phyloP scores from a whole-genome alignment of 306 rosid species.

The Fagus sylvatica region DNA sequence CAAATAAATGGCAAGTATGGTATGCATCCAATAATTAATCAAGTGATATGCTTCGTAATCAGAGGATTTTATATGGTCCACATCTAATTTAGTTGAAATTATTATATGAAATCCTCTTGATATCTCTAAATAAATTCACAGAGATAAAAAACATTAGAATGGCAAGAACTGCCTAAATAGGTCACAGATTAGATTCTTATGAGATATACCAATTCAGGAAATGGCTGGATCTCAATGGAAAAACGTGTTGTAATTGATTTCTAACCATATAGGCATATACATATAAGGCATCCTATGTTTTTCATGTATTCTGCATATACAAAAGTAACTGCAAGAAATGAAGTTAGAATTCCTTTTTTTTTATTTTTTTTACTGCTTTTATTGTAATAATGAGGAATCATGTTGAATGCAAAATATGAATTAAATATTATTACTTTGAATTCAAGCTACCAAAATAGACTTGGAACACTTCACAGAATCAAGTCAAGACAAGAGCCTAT shows the following conservation, averaged over 20 bases:
- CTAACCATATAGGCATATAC: too few species aligned
- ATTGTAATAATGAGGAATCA: background rate
- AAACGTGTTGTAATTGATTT: too few species aligned
- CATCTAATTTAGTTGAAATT: background rate
- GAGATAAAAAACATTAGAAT: background rate
- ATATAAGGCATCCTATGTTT: too few species aligned
- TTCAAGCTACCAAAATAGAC: background rate
- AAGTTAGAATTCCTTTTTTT: too few species aligned
- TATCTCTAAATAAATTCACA: background rate
- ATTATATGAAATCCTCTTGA: background rate
- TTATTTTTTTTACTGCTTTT: too few species aligned
- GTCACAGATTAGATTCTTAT: too few species aligned
- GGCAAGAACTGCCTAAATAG: background rate
- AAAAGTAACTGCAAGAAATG: too few species aligned
- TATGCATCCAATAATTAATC: background rate
- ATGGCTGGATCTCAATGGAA: too few species aligned
- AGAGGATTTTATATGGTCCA: background rate
- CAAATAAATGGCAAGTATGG: background rate
- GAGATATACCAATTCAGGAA: too few species aligned
- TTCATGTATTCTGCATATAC: too few species aligned
- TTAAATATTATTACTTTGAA: slow-evolving; percentile 5
- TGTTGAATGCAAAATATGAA: slow-evolving; percentile 1
- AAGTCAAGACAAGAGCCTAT: background rate
- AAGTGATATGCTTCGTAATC: background rate
- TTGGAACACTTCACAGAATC: too few species aligned